A percentile compares a stretch with the other conserved stretches of the same genome.
phyloP scores from a whole-genome alignment of 805 yeast genomes.

The Blastobotrys parvus region DNA sequence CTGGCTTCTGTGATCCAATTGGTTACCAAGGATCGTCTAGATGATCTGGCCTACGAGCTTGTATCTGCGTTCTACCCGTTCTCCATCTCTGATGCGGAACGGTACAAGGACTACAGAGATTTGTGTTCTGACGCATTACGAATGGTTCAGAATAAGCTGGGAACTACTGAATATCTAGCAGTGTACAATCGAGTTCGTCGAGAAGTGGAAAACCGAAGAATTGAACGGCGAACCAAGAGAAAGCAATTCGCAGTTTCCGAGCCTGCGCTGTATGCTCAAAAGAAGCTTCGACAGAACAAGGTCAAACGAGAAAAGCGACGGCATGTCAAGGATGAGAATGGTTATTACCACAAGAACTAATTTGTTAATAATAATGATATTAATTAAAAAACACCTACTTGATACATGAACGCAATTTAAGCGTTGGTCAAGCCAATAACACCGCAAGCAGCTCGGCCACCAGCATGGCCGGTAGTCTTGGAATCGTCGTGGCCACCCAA shows the following conservation, averaged over 20 bases:
- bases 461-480: slow-evolving; percentile 94
- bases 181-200: slow-evolving; percentile 58
- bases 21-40: slow-evolving; percentile 35
- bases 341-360: slow-evolving; percentile 55
- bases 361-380: background rate
- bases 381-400: background rate
- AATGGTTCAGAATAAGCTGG: slow-evolving; percentile 58
- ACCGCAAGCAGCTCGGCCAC: slow-evolving; percentile 98
- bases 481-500: slow-evolving; percentile 89
- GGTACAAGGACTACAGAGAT: slow-evolving; percentile 36
- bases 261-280: slow-evolving; percentile 75
- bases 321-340: slow-evolving; percentile 65
- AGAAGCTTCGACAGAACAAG: slow-evolving; percentile 68
- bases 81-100: slow-evolving; percentile 15
- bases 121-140: slow-evolving; percentile 59
- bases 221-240: slow-evolving; percentile 66
- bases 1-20: slow-evolving; percentile 56
- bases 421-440: slow-evolving; percentile 72
- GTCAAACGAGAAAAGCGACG: slow-evolving; percentile 71
- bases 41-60: slow-evolving; percentile 38
- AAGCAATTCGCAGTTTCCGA: slow-evolving; percentile 67
- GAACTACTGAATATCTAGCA: slow-evolving; percentile 58
- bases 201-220: slow-evolving; percentile 51
- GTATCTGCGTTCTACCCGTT: slow-evolving; percentile 43
- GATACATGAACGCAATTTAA: background rate